Evolutionary conservation across 257 asterid species (phyloP).

Genomic region (Buddleja alternifolia): DNA sequence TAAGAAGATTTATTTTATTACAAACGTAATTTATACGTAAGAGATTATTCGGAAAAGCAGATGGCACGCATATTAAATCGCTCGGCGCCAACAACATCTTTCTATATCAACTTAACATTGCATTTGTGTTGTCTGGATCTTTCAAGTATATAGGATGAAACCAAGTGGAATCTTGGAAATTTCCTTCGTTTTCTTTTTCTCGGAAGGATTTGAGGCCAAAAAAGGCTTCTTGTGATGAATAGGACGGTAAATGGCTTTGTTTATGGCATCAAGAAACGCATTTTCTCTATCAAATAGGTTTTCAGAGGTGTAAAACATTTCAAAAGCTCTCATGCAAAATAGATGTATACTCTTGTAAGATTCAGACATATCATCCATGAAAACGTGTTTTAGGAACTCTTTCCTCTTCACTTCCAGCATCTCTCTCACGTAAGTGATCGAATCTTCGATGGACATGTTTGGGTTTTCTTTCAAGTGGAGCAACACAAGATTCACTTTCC

Average conservation of each 20-base stretch:
- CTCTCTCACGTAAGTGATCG: constrained; percentile 36
- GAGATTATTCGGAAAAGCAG: too few species aligned
- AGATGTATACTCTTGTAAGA: constrained; percentile 50
- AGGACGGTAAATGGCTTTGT: constrained; percentile 57
- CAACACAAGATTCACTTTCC: constrained; percentile 55
- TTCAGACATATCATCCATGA: constrained; percentile 37
- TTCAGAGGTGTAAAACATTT: constrained; percentile 57
- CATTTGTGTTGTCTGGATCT: too few species aligned
- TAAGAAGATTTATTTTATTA: too few species aligned
- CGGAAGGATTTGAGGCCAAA: neutral
- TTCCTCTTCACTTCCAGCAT: constrained; percentile 36
- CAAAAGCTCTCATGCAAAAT: constrained; percentile 49
- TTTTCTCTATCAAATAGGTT: constrained; percentile 49
- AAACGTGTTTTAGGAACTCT: constrained; percentile 48
- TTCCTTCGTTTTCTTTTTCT: neutral
- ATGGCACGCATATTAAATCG: too few species aligned
- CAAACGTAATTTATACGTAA: too few species aligned
- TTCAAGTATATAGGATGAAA: too few species aligned
- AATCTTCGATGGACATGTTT: constrained; percentile 32
- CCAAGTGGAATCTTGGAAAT: neutral
- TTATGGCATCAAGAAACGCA: constrained; percentile 47
- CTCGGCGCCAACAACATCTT: too few species aligned
- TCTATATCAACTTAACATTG: too few species aligned
- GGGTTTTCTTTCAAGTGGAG: constrained; percentile 53
- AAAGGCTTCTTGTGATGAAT: constrained; percentile 20